phyloP scores from a whole-genome alignment of 2,329 filamentous ascomycete species.

The Microsporum audouinii region DNA sequence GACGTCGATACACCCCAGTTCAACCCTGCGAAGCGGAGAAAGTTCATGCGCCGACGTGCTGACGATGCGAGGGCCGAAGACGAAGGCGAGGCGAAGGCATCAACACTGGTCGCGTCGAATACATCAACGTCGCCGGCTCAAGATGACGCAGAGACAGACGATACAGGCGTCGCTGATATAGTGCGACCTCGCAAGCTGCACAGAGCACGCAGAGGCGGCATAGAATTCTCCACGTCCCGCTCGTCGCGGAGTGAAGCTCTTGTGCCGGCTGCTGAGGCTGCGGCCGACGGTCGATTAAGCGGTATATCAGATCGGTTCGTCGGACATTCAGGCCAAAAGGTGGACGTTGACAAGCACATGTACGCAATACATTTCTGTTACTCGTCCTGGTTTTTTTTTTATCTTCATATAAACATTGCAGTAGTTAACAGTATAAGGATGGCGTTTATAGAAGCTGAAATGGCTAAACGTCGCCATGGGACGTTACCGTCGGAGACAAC shows the following conservation, averaged over 20 bases:
- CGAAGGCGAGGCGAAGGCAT: constrained; percentile 12
- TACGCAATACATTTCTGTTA: constrained; percentile 33
- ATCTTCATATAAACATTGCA: constrained; percentile 7
- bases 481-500: constrained; percentile 2
- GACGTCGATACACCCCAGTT: constrained; percentile 29
- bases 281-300: constrained; percentile 27
- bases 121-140: not conserved
- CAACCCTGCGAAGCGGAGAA: constrained; percentile 41
- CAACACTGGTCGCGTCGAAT: not conserved
- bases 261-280: constrained; percentile 22
- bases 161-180: constrained; percentile 23
- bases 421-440: constrained; percentile 53
- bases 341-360: constrained; percentile 53
- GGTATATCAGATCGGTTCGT: constrained; percentile 44
- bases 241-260: constrained; percentile 15
- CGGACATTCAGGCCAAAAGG: constrained; percentile 46
- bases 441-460: constrained; percentile 55
- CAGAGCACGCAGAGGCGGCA: constrained; percentile 32
- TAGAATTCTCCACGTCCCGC: constrained; percentile 34
- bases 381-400: not conserved
- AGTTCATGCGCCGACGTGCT: constrained; percentile 38
- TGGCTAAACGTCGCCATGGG: constrained; percentile 40
- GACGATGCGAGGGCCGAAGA: not conserved
- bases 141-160: constrained; percentile 11
- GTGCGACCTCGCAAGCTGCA: constrained; percentile 30